phyloP scores from a whole-genome alignment of 2,329 filamentous ascomycete species.

The Lojkania enalia region DNA sequence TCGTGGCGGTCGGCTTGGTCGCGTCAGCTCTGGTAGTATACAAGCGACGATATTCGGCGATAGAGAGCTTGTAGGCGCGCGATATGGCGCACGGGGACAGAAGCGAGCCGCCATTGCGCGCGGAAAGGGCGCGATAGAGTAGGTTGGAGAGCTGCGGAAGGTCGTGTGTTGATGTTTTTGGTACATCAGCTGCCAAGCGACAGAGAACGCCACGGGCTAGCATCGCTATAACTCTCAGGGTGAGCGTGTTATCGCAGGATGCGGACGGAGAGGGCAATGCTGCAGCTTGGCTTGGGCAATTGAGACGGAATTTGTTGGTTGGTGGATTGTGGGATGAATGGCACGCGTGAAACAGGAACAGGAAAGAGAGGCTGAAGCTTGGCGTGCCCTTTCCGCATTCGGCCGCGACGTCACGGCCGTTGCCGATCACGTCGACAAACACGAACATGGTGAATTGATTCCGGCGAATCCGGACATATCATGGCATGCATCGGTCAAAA shows the following conservation, averaged over 20 bases:
- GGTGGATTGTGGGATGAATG: constrained; percentile 7
- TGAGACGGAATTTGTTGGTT: constrained; percentile 6
- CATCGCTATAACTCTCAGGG: constrained; percentile 24
- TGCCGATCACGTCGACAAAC: too few species aligned
- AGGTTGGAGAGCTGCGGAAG: constrained; percentile 39
- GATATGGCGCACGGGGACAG: constrained; percentile 25
- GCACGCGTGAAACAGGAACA: constrained; percentile 14
- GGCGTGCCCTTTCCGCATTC: too few species aligned
- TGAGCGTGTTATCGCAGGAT: not conserved
- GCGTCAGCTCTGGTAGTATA: constrained; percentile 40
- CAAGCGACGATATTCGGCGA: constrained; percentile 27
- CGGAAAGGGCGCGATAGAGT: constrained; percentile 28
- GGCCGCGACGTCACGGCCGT: too few species aligned
- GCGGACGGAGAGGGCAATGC: not conserved
- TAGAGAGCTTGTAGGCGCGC: constrained; percentile 26
- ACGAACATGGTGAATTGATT: too few species aligned
- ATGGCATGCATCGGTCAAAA: too few species aligned
- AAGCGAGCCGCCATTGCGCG: constrained; percentile 26
- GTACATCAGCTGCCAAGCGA: constrained; percentile 39
- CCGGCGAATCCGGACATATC: too few species aligned
- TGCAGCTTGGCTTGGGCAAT: constrained; percentile 26
- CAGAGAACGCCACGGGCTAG: constrained; percentile 41
- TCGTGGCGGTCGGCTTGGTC: constrained; percentile 38
- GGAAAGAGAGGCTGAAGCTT: constrained; percentile 14
- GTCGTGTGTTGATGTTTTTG: constrained; percentile 41